Conservation (phyloP, 805 yeast species). For the Kregervanrija pseudodelftensis region DNA sequence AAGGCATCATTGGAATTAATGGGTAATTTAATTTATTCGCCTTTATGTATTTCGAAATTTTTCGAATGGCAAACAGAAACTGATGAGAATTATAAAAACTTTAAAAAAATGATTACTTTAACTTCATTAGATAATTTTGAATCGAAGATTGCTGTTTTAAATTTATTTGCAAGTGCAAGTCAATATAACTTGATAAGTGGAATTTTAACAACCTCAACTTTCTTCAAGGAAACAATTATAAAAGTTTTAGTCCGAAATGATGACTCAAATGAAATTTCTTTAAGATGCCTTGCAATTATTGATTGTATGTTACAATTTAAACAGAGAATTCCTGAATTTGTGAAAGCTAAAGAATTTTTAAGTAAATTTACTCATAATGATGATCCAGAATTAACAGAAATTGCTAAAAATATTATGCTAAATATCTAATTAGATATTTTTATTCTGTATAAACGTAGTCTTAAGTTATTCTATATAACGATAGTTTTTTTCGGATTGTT, state of each 20-base stretch:
- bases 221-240: constrained; percentile 15
- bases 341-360: not conserved
- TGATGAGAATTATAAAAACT: constrained; percentile 31
- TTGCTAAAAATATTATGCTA: no score
- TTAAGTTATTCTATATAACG: no score
- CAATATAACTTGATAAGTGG: constrained; percentile 20
- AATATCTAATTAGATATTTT: no score
- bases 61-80: constrained; percentile 42
- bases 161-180: constrained; percentile 26
- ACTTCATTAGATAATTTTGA: constrained; percentile 31
- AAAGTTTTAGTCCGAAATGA: constrained; percentile 11
- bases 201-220: constrained; percentile 12
- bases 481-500: no score
- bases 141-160: constrained; percentile 31
- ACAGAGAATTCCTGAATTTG: no score
- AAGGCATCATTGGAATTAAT: constrained; percentile 42
- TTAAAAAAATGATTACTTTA: constrained; percentile 34
- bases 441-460: no score
- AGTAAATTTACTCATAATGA: not conserved
- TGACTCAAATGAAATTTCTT: constrained; percentile 15
- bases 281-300: constrained; percentile 20
- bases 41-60: constrained; percentile 42
- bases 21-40: constrained; percentile 35
- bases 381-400: no score
- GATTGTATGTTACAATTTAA: not conserved